Conservation (phyloP, 768 basidiomycete species). For the Erythrobasidium yunnanense region DNA sequence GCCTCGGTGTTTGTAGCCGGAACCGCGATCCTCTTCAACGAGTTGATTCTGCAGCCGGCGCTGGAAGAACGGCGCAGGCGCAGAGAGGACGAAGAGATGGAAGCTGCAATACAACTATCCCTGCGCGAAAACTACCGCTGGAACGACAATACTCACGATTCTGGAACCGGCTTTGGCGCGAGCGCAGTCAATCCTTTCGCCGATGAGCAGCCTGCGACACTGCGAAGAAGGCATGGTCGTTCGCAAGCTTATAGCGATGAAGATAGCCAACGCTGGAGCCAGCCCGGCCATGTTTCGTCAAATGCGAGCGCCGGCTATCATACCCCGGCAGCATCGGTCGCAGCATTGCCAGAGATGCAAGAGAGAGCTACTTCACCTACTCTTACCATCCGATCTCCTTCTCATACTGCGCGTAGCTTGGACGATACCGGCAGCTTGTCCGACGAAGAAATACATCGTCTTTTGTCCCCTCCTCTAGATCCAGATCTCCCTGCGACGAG, state of each 20-base stretch:
- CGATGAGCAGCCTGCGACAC: too few relatives aligned
- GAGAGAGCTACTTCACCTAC: constrained; percentile 1
- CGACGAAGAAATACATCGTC: too few relatives aligned
- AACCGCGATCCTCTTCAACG: background rate
- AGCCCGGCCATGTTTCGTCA: background rate
- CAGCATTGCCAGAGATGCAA: too few relatives aligned
- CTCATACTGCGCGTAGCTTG: too few relatives aligned
- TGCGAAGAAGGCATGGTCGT: background rate
- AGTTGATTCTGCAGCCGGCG: background rate
- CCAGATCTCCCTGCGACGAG: too few relatives aligned
- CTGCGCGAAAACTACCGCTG: constrained; percentile 3
- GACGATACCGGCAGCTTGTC: too few relatives aligned
- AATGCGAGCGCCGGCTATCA: too few relatives aligned
- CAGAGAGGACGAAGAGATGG: constrained; percentile 4
- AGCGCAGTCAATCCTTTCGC: too few relatives aligned
- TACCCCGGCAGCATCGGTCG: too few relatives aligned
- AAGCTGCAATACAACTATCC: background rate
- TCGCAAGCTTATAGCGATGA: background rate
- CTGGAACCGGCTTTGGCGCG: too few relatives aligned
- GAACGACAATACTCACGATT: too few relatives aligned
- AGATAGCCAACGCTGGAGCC: background rate
- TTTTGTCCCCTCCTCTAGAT: too few relatives aligned
- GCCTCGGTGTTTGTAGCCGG: background rate
- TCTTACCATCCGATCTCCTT: background rate
- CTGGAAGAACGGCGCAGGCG: constrained; percentile 2